Percentiles rank a stretch among this genome's conserved stretches.
phyloP scores from a whole-genome alignment of 2,329 filamentous ascomycete genomes.

The Venturia asperata region DNA sequence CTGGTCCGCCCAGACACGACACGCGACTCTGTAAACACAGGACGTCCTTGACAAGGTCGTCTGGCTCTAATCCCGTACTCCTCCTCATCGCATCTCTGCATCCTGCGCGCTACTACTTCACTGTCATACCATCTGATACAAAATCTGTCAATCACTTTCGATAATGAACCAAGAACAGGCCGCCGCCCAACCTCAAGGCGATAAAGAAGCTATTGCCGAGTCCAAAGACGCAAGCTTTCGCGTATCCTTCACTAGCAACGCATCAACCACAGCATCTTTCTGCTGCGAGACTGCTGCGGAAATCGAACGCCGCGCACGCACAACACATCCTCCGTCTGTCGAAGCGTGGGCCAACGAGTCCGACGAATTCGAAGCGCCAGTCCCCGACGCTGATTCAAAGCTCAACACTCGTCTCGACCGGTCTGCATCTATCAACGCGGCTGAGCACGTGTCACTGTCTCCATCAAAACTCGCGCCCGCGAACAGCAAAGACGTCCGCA shows the following conservation, averaged over 20 bases:
- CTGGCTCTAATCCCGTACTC: neutral
- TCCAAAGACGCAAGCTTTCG: neutral
- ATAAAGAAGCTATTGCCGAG: neutral
- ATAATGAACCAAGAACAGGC: neutral
- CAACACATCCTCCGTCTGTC: neutral
- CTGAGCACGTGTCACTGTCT: neutral
- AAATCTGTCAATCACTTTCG: neutral
- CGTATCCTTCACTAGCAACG: neutral
- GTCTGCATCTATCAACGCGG: conserved; percentile 2
- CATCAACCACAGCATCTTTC: neutral
- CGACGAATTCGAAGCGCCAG: conserved; percentile 5
- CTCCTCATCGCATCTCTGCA: neutral
- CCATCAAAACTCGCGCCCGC: neutral
- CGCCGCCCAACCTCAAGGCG: neutral
- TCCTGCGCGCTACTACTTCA: neutral
- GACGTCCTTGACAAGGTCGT: neutral
- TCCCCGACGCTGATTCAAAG: neutral
- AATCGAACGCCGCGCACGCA: neutral
- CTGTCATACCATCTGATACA: neutral
- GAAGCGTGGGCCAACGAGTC: neutral
- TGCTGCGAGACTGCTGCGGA: conserved; percentile 1
- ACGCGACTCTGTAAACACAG: neutral
- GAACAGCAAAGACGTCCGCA: conserved; percentile 1
- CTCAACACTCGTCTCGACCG: neutral
- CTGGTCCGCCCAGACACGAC: neutral